Base-by-base conservation (phyloP, 208 protist genomes). In the Leishmania major region DNA sequence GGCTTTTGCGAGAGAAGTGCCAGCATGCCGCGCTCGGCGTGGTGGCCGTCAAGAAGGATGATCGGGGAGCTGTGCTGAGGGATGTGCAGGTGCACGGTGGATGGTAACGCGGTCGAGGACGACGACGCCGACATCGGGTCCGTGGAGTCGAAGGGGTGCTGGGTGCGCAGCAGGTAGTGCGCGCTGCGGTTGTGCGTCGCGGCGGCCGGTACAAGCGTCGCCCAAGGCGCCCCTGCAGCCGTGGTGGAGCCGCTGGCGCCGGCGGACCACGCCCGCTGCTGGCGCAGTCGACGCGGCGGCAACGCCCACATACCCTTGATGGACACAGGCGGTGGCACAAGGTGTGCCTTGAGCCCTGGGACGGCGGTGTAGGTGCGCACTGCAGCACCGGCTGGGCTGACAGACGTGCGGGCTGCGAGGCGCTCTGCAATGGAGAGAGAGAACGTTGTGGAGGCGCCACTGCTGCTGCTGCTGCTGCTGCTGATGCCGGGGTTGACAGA, bases 301-400 rank as follows among this genome's bases (percentile, higher is more conserved):
- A 95, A 75, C 1, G 78, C 87, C 92, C 92, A 95, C 89, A 95
- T 88, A 4, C 92, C 92, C 25, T 84, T 83, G 5, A 92, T 35
- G 5, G 84, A 81, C 57, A 93, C 87, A 6, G 83, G 82, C 1
- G 88, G 84, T 35, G 86, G 80, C 37, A 85, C 82, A 17, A 93
- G 59, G 80, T 91, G 80, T 62, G 89, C 92, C 79, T 88, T 88
- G 66, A 95, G 79, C 37, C 83, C 83, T 6, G 90, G 92, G 45
- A 93, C 92, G 6, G 82, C 81, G 31, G 92, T 93, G 84, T 93
- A 95, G 60, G 90, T 49, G 67, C 84, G 77, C 55, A 89, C 75
- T 6, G 75, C 67, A 22, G 67, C 67, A 2, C 82, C 82, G 49
- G 70, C 74, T 37, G 49, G 53, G 55, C 31, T 78, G 76, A 79